These are phyloP conservation scores for Talaromyces pinophilus DNA, from an alignment of 2,329 filamentous ascomycete species.

Conservation along the genomic window DNA sequence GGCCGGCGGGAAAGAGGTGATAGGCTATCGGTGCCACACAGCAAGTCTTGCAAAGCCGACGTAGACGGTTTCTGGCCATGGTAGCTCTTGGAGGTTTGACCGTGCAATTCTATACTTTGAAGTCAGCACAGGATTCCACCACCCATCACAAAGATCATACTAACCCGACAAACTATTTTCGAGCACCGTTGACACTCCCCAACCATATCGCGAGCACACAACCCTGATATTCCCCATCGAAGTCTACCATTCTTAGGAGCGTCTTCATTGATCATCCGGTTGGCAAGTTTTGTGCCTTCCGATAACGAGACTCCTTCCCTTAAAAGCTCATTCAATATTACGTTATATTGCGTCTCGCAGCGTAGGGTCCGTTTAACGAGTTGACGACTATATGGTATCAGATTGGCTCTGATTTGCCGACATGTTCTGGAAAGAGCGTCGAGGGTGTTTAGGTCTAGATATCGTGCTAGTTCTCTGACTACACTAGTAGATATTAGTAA, in stretches of 20 bases:
- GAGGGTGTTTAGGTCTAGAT: constrained; percentile 83
- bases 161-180: constrained; percentile 75
- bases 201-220: constrained; percentile 86
- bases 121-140: constrained; percentile 7
- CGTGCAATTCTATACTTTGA: constrained; percentile 71
- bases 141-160: not conserved
- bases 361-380: constrained; percentile 75
- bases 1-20: constrained; percentile 31
- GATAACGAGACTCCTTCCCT: constrained; percentile 46
- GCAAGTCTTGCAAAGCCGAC: constrained; percentile 77
- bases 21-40: constrained; percentile 65
- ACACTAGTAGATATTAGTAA: constrained; percentile 58
- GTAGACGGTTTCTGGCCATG: constrained; percentile 71
- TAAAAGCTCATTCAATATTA: constrained; percentile 31
- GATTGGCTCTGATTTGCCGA: constrained; percentile 72
- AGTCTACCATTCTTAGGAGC: constrained; percentile 41
- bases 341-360: constrained; percentile 57
- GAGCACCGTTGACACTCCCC: constrained; percentile 76
- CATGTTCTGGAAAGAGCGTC: constrained; percentile 81
- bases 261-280: constrained; percentile 33
- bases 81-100: constrained; percentile 74
- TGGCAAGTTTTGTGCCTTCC: constrained; percentile 35
- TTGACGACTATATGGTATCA: constrained; percentile 75
- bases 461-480: constrained; percentile 70
- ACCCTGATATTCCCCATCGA: constrained; percentile 68